phyloP scores from a whole-genome alignment of 768 basidiomycete species.

The Dentipellis fragilis region DNA sequence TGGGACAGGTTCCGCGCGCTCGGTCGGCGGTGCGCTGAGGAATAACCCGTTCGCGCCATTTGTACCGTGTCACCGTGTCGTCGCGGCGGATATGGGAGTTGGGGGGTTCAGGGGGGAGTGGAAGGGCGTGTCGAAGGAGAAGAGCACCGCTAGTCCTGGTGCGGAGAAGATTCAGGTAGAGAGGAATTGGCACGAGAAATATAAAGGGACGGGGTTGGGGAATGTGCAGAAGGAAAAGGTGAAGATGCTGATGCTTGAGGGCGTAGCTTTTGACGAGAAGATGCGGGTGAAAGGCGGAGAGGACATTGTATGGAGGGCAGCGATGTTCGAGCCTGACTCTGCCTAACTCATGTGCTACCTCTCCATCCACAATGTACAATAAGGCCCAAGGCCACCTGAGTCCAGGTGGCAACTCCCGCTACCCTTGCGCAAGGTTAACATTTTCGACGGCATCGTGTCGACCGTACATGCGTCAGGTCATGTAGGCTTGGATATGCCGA shows the following conservation, averaged over 20 bases:
- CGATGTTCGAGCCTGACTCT: too few species aligned
- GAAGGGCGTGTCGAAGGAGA: slow-evolving; percentile 10
- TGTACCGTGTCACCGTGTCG: slow-evolving; percentile 63
- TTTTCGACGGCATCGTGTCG: too few species aligned
- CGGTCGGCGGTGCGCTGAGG: slow-evolving; percentile 59
- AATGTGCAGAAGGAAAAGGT: slow-evolving; percentile 11
- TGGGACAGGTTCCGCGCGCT: slow-evolving; percentile 49
- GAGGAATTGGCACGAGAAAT: slow-evolving; percentile 10
- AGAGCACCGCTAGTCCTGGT: background rate
- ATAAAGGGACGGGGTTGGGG: slow-evolving; percentile 7
- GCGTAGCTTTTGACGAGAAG: slow-evolving; percentile 7
- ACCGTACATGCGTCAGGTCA: too few species aligned
- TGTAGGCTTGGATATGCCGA: too few species aligned
- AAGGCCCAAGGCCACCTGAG: too few species aligned
- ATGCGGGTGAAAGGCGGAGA: slow-evolving; percentile 2
- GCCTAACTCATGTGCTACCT: too few species aligned
- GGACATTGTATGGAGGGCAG: slow-evolving; percentile 6
- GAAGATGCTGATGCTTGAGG: slow-evolving; percentile 9
- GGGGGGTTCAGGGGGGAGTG: slow-evolving; percentile 61
- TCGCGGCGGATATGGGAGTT: slow-evolving; percentile 48
- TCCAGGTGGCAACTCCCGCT: too few species aligned
- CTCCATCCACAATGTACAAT: too few species aligned
- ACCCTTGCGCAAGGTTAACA: too few species aligned
- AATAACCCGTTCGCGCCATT: slow-evolving; percentile 59
- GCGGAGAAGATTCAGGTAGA: background rate